phyloP scores from a whole-genome alignment of 306 rosid species.

The Quercus alba region DNA sequence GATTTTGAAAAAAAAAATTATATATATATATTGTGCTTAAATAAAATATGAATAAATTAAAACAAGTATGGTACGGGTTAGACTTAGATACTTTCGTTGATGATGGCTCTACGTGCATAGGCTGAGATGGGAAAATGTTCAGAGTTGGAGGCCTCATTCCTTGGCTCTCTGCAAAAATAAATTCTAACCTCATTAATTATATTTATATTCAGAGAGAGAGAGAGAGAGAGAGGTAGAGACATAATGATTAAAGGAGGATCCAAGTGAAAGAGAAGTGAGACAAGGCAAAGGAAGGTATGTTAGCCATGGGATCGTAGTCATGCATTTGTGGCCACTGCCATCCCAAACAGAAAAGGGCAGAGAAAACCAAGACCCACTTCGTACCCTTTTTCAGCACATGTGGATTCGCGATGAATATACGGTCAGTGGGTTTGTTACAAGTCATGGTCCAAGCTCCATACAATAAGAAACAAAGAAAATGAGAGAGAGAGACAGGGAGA shows the following conservation, averaged over 20 bases:
- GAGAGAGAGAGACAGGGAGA: constrained; percentile 6
- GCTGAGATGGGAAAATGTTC: constrained; percentile 96
- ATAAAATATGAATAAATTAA: not conserved
- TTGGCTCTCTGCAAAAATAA: constrained; percentile 41
- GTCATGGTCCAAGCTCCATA: constrained; percentile 46
- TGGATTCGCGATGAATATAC: constrained; percentile 36
- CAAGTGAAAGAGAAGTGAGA: constrained; percentile 4
- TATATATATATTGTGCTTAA: not conserved
- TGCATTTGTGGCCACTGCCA: constrained; percentile 29
- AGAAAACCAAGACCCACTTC: constrained; percentile 33
- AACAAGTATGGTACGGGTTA: not conserved
- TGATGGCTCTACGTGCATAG: constrained; percentile 82
- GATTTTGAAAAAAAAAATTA: not conserved
- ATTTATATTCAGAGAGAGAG: not conserved
- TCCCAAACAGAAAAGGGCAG: constrained; percentile 11
- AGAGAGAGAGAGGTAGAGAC: constrained; percentile 3
- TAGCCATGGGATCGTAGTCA: constrained; percentile 18
- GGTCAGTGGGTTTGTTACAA: constrained; percentile 50
- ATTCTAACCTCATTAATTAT: constrained; percentile 18
- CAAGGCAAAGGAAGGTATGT: constrained; percentile 4
- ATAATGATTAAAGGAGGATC: constrained; percentile 29
- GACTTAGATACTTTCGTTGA: constrained; percentile 53
- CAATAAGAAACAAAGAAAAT: not conserved
- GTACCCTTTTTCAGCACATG: constrained; percentile 30
- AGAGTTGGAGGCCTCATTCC: constrained; percentile 94